phyloP scores from a whole-genome alignment of 371 early-diverging fungal species.

The Mortierella sp. region DNA sequence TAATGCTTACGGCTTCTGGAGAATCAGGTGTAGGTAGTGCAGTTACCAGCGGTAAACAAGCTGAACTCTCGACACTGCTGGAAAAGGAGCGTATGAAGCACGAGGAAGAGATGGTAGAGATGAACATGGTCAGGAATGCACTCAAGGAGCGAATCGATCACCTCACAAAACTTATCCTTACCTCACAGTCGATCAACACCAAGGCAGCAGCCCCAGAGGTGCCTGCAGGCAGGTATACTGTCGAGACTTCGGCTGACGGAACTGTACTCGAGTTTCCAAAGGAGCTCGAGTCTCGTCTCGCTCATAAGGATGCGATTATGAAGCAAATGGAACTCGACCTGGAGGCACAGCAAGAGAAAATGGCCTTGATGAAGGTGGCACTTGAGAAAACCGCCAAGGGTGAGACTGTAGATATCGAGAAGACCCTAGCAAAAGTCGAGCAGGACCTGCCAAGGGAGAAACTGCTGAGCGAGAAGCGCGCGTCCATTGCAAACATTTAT shows the following conservation, averaged over 20 bases:
- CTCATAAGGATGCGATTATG: conserved; percentile 50
- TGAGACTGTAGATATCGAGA: conserved; percentile 23
- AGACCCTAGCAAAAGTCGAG: conserved; percentile 18
- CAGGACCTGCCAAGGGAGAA: conserved; percentile 29
- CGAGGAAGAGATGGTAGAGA: conserved; percentile 82
- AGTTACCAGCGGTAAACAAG: conserved; percentile 33
- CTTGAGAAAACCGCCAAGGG: conserved; percentile 42
- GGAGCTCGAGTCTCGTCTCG: conserved; percentile 47
- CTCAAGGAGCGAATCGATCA: conserved; percentile 88
- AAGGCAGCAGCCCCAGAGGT: conserved; percentile 15
- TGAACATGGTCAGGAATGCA: conserved; percentile 78
- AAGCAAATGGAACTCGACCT: conserved; percentile 44
- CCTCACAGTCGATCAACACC: conserved; percentile 65
- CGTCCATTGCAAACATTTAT: conserved; percentile 37
- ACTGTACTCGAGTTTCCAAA: conserved; percentile 52
- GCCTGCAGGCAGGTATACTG: conserved; percentile 25
- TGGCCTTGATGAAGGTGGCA: conserved; percentile 35
- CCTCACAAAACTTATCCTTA: conserved; percentile 85
- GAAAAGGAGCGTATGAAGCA: conserved; percentile 64
- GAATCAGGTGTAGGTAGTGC: conserved; percentile 6
- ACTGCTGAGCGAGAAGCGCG: conserved; percentile 43
- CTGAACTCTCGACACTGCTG: conserved; percentile 50
- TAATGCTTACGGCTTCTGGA: conserved; percentile 64
- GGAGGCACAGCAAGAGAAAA: conserved; percentile 46
- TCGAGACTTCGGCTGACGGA: conserved; percentile 51